These are phyloP conservation scores for Alternaria panax DNA, from an alignment of 2,329 filamentous ascomycete genomes.

Conservation along the genomic window DNA sequence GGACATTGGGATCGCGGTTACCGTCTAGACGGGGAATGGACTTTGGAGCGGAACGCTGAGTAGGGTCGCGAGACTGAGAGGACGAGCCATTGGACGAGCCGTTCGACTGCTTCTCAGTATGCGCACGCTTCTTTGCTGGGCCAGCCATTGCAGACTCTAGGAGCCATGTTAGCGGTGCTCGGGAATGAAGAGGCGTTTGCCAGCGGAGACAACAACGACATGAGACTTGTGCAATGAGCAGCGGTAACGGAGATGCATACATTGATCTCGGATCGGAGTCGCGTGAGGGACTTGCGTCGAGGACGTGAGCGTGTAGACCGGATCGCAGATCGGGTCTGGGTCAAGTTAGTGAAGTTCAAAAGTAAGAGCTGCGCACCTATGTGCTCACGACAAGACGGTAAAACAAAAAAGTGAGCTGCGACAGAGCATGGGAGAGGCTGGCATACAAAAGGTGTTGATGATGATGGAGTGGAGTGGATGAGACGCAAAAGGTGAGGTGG, in stretches of 20 bases:
- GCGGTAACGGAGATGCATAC: constrained; percentile 15
- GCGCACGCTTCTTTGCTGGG: constrained; percentile 44
- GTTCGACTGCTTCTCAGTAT: constrained; percentile 37
- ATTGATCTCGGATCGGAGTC: constrained; percentile 19
- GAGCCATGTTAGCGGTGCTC: constrained; percentile 27
- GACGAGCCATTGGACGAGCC: constrained; percentile 38
- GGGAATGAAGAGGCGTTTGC: constrained; percentile 5
- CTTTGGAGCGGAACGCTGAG: constrained; percentile 38
- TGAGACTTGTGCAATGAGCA: neutral
- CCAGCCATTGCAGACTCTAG: constrained; percentile 47
- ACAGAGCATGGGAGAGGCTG: neutral
- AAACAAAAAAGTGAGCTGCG: constrained; percentile 2
- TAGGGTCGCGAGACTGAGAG: constrained; percentile 32
- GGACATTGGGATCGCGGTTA: constrained; percentile 40
- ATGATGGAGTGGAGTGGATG: constrained; percentile 3
- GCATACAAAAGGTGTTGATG: constrained; percentile 4
- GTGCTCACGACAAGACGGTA: constrained; percentile 11
- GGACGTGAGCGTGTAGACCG: constrained; percentile 13
- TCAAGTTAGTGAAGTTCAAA: constrained; percentile 22
- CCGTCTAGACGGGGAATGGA: constrained; percentile 45
- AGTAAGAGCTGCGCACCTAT: constrained; percentile 12
- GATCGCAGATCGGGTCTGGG: constrained; percentile 18
- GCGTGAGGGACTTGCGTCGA: constrained; percentile 5
- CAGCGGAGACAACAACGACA: neutral
- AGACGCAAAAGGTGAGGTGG: constrained; percentile 5